A percentile compares a stretch with the other conserved stretches of the same genome.
Evolutionary conservation across 305 asterid genomes (phyloP).

Genomic region (Solanum hybrid): DNA sequence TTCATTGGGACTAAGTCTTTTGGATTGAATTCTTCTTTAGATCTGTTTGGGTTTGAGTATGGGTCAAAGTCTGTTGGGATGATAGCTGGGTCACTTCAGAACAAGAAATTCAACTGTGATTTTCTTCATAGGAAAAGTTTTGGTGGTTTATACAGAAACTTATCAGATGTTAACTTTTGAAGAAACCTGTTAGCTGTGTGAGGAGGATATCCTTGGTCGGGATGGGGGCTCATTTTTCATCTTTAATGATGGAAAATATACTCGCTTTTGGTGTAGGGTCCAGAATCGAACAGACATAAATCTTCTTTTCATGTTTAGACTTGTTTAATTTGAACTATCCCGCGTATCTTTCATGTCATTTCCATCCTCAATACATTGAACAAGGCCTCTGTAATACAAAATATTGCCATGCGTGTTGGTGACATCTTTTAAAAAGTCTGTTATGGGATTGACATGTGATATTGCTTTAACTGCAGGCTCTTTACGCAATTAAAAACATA

Average conservation of each 20-base stretch:
- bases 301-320: neutral
- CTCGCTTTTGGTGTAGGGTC: neutral
- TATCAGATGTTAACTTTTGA: neutral
- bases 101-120: neutral
- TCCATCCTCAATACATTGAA: neutral
- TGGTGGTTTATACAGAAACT: neutral
- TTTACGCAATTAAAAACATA: constrained; percentile 55
- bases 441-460: neutral
- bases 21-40: neutral
- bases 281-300: neutral
- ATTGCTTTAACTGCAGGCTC: constrained; percentile 36
- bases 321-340: neutral
- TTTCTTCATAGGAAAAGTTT: neutral
- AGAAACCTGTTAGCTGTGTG: neutral
- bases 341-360: neutral
- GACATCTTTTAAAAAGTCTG: neutral
- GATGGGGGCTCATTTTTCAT: neutral
- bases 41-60: neutral
- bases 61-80: neutral
- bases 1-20: neutral
- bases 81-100: neutral
- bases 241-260: neutral
- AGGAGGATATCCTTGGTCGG: neutral
- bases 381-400: neutral
- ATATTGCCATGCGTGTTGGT: neutral